Conservation (phyloP, 192 early-diverging fungal genomes). For the Neocallimastix lanati region DNA sequence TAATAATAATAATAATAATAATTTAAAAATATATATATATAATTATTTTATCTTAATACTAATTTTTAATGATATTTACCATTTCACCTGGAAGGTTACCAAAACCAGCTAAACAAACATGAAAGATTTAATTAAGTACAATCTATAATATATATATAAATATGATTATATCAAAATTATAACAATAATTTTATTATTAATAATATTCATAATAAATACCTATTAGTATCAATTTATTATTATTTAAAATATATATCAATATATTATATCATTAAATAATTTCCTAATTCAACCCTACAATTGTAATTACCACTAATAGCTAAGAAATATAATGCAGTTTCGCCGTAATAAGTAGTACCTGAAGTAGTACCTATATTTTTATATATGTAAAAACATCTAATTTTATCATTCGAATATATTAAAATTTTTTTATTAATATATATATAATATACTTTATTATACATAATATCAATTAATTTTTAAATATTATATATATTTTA, state of each 20-base stretch:
- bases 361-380: too few species aligned
- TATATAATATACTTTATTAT: too few species aligned
- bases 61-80: background rate
- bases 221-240: too few species aligned
- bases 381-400: too few species aligned
- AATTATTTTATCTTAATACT: background rate
- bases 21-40: background rate
- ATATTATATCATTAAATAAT: background rate
- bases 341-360: constrained; percentile 92
- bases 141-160: background rate
- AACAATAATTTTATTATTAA: background rate
- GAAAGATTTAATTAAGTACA: background rate
- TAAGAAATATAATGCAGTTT: constrained; percentile 81
- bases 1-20: background rate
- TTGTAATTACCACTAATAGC: constrained; percentile 81
- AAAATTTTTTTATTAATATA: too few species aligned
- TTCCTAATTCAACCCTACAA: constrained; percentile 59
- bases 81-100: constrained; percentile 87
- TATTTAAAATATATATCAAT: too few species aligned
- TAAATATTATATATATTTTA: too few species aligned
- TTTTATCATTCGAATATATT: too few species aligned
- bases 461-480: too few species aligned
- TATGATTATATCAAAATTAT: background rate
- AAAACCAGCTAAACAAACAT: constrained; percentile 80
- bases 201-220: background rate